Evolutionary conservation across 2,329 filamentous ascomycete genomes (phyloP).

Genomic region (Sporothrix brunneoviolacea): DNA sequence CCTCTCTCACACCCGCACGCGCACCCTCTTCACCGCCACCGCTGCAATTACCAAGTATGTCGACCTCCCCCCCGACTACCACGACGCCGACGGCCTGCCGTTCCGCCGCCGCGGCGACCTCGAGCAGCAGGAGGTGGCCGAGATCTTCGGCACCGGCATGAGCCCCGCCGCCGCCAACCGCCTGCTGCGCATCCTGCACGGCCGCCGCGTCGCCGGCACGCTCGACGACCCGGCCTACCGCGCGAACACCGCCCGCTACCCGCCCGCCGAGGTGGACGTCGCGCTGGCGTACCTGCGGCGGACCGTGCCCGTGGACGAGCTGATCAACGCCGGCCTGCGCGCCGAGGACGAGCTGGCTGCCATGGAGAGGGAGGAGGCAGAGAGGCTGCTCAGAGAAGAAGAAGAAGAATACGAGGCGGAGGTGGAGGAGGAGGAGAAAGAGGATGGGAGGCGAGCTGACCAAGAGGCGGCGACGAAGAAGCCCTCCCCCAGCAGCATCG

Average conservation of each 20-base stretch:
- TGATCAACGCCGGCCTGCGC: constrained; percentile 52
- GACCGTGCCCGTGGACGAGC: constrained; percentile 51
- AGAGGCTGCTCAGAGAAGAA: constrained; percentile 17
- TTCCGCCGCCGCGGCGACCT: constrained; percentile 45
- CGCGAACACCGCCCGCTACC: constrained; percentile 41
- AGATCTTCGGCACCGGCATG: constrained; percentile 46
- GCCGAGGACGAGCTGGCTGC: constrained; percentile 56
- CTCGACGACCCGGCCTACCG: constrained; percentile 51
- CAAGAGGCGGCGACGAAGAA: background rate
- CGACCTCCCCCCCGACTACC: constrained; percentile 51
- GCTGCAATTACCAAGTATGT: constrained; percentile 46
- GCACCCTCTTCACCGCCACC: constrained; percentile 25
- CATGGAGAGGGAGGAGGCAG: constrained; percentile 36
- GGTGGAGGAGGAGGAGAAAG: constrained; percentile 11
- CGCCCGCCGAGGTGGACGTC: constrained; percentile 33
- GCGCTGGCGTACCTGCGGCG: constrained; percentile 51
- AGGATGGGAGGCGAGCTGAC: constrained; percentile 5
- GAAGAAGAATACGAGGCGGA: constrained; percentile 19
- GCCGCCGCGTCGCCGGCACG: constrained; percentile 57
- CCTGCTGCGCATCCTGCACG: constrained; percentile 53
- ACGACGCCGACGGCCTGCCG: constrained; percentile 46
- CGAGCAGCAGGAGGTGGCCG: constrained; percentile 36
- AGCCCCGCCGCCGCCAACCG: constrained; percentile 41
- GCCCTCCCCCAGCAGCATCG: background rate
- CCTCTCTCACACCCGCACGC: constrained; percentile 9